Conservation (phyloP, 345 rosid genomes). For the Viola odorata region DNA sequence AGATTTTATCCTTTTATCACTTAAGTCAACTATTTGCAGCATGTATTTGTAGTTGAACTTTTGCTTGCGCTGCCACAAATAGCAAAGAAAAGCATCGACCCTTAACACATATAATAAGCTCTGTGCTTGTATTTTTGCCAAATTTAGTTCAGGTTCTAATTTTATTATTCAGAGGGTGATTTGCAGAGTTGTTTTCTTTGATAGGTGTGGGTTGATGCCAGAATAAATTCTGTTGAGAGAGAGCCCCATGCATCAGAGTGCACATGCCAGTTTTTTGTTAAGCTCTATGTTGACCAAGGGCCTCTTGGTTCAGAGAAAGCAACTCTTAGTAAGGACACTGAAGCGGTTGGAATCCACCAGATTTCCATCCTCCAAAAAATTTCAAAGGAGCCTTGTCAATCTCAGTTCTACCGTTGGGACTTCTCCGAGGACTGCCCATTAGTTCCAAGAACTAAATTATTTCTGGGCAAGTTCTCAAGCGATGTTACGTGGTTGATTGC, state of each 20-base stretch:
- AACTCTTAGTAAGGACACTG: slow-evolving; percentile 41
- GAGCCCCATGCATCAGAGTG: slow-evolving; percentile 61
- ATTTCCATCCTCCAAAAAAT: slow-evolving; percentile 67
- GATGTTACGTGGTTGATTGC: slow-evolving; percentile 69
- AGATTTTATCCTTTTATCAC: no score
- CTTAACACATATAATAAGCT: background rate
- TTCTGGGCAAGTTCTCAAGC: slow-evolving; percentile 51
- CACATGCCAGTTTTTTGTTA: slow-evolving; percentile 56
- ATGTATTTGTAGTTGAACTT: no score
- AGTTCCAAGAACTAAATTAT: slow-evolving; percentile 46
- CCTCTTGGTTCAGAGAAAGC: slow-evolving; percentile 54
- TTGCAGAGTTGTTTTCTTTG: slow-evolving; percentile 14
- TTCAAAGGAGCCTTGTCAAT: slow-evolving; percentile 34
- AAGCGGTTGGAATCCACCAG: slow-evolving; percentile 39
- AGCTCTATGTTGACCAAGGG: slow-evolving; percentile 45
- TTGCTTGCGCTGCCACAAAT: no score
- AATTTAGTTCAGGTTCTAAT: background rate
- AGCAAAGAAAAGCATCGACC: no score
- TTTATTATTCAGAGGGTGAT: slow-evolving; percentile 1
- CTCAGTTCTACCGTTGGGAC: slow-evolving; percentile 56
- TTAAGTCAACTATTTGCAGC: no score
- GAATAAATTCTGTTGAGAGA: slow-evolving; percentile 67
- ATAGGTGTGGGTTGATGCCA: slow-evolving; percentile 80
- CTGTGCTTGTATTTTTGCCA: background rate
- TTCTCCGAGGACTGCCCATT: slow-evolving; percentile 52